Evolutionary conservation across 257 asterid species (phyloP), one percentile per base, ranked within the genome.

Genomic region (Ehretia macrophylla): DNA sequence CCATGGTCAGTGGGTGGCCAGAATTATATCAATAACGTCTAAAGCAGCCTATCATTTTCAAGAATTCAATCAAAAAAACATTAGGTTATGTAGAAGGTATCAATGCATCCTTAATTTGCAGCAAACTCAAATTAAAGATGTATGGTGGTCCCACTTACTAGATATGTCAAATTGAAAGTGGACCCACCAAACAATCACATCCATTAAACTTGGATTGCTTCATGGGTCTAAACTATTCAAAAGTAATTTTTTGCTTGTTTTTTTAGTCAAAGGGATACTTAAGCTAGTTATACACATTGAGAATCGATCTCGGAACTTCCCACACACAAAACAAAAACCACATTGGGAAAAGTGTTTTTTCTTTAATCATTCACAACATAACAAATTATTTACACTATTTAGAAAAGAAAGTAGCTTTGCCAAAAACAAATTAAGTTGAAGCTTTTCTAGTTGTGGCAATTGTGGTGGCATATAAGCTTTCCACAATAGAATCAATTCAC

Each of bases 111-210:
- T 69, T 66, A 21, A 61, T 58, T 62, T 70, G 65, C 56, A 69
- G 60, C 74, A 55, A 64, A 67, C 81, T 78, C 63, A 56, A 71
- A 27, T 69, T 75, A 76, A 78, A 79, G 72, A 64, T 60, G 56
- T 47, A 55, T 59, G 54, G 74, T 80, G 90, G 86, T 75, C 85
- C 88, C 71, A 76, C 78, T 68, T 77, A 60, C 84, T 66, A 56
- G 17, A 80, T 80, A 54, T 66, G 75, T 69, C 68, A 69, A 64
- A 38, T 40, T 64, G 18, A 72, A 57, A 49, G 73, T 55, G 79
- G 85, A 48, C 74, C 81, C 69, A 32, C 51, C 70, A 69, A 66
- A 14, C 63, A 77, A 70, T 63, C 63, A 58, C 60, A 45, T 64
- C 78, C 80, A 69, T 22, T 8, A 56, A 69, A n/a, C 21, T 62